Evolutionary conservation across 768 basidiomycete species (phyloP).

Genomic region (Hygrophoropsis aurantiaca): DNA sequence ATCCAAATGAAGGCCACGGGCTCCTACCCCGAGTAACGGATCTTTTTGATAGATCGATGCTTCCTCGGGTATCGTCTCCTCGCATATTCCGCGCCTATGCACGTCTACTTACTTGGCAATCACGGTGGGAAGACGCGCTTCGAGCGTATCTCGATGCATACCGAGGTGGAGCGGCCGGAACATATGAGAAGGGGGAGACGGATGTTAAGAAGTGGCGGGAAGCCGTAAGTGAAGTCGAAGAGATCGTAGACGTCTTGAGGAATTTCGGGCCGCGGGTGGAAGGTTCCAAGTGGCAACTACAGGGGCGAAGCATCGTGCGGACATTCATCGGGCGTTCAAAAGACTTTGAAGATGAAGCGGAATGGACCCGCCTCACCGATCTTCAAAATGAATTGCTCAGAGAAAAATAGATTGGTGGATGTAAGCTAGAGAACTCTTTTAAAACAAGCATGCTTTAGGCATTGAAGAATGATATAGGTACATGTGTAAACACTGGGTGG

Average conservation of each 20-base stretch:
- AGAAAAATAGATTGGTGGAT: conserved; percentile 8
- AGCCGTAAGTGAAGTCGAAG: conserved; percentile 77
- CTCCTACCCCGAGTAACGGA: conserved; percentile 65
- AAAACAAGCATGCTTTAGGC: neutral
- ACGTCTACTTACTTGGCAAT: conserved; percentile 73
- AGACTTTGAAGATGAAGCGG: conserved; percentile 87
- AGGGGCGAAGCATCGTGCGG: conserved; percentile 83
- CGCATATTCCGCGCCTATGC: conserved; percentile 85
- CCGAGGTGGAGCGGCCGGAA: conserved; percentile 61
- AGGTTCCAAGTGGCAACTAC: conserved; percentile 75
- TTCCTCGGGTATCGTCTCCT: conserved; percentile 77
- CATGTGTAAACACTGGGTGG: conserved; percentile 12
- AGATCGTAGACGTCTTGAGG: conserved; percentile 77
- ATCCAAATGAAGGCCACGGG: conserved; percentile 67
- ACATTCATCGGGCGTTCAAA: conserved; percentile 86
- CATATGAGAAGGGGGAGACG: conserved; percentile 65
- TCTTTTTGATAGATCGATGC: conserved; percentile 75
- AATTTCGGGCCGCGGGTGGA: conserved; percentile 77
- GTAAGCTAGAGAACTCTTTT: neutral
- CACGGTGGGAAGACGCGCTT: conserved; percentile 72
- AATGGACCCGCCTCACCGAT: conserved; percentile 69
- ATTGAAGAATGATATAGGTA: conserved; percentile 6
- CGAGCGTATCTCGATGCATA: conserved; percentile 87
- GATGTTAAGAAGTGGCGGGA: conserved; percentile 70
- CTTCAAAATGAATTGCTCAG: conserved; percentile 40